Conservation (phyloP, 805 yeast genomes). For the Candida chauliodis region DNA sequence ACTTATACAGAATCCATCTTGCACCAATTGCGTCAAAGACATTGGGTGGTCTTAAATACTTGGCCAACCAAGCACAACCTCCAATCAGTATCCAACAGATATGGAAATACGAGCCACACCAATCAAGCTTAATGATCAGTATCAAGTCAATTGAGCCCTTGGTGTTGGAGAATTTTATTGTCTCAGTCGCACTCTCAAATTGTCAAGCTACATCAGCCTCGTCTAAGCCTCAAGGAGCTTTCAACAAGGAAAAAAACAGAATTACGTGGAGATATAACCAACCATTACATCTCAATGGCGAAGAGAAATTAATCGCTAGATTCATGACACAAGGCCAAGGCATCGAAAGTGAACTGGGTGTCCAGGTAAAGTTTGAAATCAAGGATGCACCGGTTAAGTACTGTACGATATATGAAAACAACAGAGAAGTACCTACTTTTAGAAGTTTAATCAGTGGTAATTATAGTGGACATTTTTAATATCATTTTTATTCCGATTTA, state of each 20-base stretch:
- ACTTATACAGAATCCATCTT: slow-evolving; percentile 44
- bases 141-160: slow-evolving; percentile 36
- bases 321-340: slow-evolving; percentile 74
- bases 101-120: slow-evolving; percentile 86
- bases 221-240: slow-evolving; percentile 89
- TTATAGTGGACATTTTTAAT: slow-evolving; percentile 22
- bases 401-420: slow-evolving; percentile 31
- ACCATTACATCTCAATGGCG: slow-evolving; percentile 41
- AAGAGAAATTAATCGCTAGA: slow-evolving; percentile 78
- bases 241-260: slow-evolving; percentile 79
- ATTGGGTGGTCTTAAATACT: slow-evolving; percentile 78
- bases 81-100: slow-evolving; percentile 76
- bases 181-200: slow-evolving; percentile 60
- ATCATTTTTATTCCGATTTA: slow-evolving; percentile 13
- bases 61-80: slow-evolving; percentile 42
- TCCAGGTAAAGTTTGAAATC: slow-evolving; percentile 61
- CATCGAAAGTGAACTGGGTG: slow-evolving; percentile 70
- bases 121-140: slow-evolving; percentile 80
- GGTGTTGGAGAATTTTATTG: slow-evolving; percentile 53
- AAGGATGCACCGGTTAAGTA: slow-evolving; percentile 42
- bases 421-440: slow-evolving; percentile 36
- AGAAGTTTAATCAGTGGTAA: slow-evolving; percentile 49
- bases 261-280: slow-evolving; percentile 74
- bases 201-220: slow-evolving; percentile 70
- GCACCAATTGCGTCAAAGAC: slow-evolving; percentile 57